phyloP scores from a whole-genome alignment of 2,329 filamentous ascomycete genomes.

The Verticillium zaregamsianum region DNA sequence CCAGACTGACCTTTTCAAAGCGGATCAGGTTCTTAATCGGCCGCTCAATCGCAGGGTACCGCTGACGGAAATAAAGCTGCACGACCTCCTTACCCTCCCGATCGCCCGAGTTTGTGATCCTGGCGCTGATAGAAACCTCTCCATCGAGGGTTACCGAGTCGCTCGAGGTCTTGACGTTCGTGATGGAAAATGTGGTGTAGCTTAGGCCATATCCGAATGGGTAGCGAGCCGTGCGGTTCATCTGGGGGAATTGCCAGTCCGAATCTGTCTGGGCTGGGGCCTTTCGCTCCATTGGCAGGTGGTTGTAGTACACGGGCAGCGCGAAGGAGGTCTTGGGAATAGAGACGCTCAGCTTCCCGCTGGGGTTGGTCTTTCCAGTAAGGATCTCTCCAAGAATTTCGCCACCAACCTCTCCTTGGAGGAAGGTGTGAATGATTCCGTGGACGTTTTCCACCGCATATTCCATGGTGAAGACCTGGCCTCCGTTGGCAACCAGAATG shows the following conservation, averaged over 20 bases:
- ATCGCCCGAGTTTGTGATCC: conserved; percentile 41
- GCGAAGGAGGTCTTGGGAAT: conserved; percentile 41
- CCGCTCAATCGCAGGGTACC: conserved; percentile 30
- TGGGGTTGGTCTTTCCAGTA: conserved; percentile 57
- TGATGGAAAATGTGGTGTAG: no score
- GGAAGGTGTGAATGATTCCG: conserved; percentile 46
- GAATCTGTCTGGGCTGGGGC: conserved; percentile 51
- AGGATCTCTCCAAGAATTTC: conserved; percentile 59
- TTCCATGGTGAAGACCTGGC: conserved; percentile 24
- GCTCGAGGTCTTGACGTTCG: no score
- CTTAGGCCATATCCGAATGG: conserved; percentile 5
- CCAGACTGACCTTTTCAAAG: conserved; percentile 40
- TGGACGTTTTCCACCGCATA: conserved; percentile 33
- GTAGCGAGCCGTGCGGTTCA: conserved; percentile 24
- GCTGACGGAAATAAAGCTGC: conserved; percentile 28
- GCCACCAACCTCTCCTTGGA: conserved; percentile 61
- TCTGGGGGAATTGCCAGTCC: conserved; percentile 35
- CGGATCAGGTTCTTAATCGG: conserved; percentile 44
- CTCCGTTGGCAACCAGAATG: conserved; percentile 21
- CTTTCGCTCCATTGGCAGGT: conserved; percentile 59
- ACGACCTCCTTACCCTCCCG: conserved; percentile 25
- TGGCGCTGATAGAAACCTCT: conserved; percentile 35
- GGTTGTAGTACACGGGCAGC: conserved; percentile 55
- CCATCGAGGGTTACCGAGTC: conserved; percentile 23
- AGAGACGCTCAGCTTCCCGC: conserved; percentile 31